Evolutionary conservation across 345 rosid genomes (phyloP), one percentile per base, ranked within the genome.

Genomic region (Pugionium cornutum): DNA sequence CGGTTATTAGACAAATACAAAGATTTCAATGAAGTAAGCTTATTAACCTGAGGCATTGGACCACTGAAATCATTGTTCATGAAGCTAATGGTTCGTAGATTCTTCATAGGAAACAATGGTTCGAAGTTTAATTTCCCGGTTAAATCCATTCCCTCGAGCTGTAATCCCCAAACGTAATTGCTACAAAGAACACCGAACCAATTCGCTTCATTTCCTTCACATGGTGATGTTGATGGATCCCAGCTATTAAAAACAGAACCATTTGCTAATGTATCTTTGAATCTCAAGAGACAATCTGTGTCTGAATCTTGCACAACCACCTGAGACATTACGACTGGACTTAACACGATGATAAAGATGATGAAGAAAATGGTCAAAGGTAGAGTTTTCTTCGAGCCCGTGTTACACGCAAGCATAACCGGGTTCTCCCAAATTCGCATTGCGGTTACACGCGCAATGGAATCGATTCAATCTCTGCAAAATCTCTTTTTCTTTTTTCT

Each of bases 131-230:
- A 10, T 2, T 31, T 25, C n/a, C 94, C 94, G 0, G 64, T 3
- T 34, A 89, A 74, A 2, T 68, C 74, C 79, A 84, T 74, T 18
- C 76, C 80, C 26, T 86, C 94, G 3, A 89, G 83, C 26, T 81
- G 83, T 63, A 89, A 44, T 4, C 96, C 96, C 81, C 83, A 79
- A 35, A 86, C 66, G 18, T 11, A 61, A 0, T 80, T 77, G 25
- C 74, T 73, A 64, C 96, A 89, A 52, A 85, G 77, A 11, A 89
- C 74, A 5, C 96, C 89, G 1, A 33, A 37, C 96, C 96, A 89
- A 37, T 84, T 83, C 0, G 87, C 37, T 6, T 33, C 32, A 11
- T 76, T 64, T 53, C 74, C 68, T 2, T 49, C 25, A 53, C 96
- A 89, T 1, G 94, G 94, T 4, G 56, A 40, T 31, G 43, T 62